Percentiles rank a stretch among this genome's conserved stretches.
phyloP scores from a whole-genome alignment of 495 filamentous ascomycete genomes.

The Neurospora discreta region DNA sequence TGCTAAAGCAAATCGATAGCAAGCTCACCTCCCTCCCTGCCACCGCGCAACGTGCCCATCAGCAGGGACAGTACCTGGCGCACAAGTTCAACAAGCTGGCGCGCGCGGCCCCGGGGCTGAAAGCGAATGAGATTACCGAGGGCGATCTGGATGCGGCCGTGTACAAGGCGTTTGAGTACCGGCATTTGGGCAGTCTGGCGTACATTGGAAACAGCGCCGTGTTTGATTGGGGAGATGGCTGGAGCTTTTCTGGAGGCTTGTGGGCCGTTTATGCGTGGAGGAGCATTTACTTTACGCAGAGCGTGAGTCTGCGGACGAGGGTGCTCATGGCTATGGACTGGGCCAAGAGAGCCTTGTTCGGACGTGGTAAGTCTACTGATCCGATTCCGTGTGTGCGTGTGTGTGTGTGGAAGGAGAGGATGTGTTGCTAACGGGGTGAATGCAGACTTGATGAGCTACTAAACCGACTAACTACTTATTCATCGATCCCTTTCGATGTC shows the following conservation, averaged over 20 bases:
- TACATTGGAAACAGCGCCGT: constrained; percentile 96
- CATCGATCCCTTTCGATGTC: neutral
- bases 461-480: neutral
- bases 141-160: constrained; percentile 88
- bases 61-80: constrained; percentile 90
- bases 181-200: constrained; percentile 81
- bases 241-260: constrained; percentile 72
- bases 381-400: neutral
- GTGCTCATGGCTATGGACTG: constrained; percentile 96
- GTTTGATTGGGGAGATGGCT: constrained; percentile 68
- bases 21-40: constrained; percentile 80
- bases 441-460: constrained; percentile 60
- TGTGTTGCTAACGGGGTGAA: constrained; percentile 17
- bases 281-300: constrained; percentile 95
- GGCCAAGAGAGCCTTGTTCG: constrained; percentile 90
- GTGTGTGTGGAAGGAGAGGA: neutral
- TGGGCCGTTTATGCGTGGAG: constrained; percentile 95
- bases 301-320: constrained; percentile 84
- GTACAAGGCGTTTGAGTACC: constrained; percentile 94
- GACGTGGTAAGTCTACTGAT: constrained; percentile 64
- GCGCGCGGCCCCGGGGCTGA: constrained; percentile 62
- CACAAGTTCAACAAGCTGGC: constrained; percentile 92
- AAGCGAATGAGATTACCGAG: constrained; percentile 67
- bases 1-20: constrained; percentile 81
- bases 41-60: constrained; percentile 93